A percentile compares a stretch with the other conserved stretches of the same genome.
phyloP scores from a whole-genome alignment of 2,329 filamentous ascomycete genomes.

The Colletotrichum scovillei region DNA sequence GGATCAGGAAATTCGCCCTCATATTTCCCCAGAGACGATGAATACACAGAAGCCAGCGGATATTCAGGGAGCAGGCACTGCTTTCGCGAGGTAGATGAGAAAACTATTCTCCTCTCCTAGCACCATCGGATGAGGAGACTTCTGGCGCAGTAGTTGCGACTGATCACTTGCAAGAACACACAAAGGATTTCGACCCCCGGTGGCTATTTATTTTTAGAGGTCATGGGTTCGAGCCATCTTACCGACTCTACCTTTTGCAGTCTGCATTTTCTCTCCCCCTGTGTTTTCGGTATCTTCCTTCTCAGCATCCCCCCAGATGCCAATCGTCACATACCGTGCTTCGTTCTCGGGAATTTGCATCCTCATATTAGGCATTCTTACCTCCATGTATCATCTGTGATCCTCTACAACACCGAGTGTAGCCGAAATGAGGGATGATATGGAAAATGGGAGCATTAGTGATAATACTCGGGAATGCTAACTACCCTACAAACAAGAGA shows the following conservation, averaged over 20 bases:
- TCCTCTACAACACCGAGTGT: background rate
- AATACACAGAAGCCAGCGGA: background rate
- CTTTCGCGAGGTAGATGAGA: background rate
- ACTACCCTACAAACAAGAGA: background rate
- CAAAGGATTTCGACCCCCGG: background rate
- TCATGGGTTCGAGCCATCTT: no score
- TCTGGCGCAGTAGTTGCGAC: background rate
- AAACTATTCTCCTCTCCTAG: background rate
- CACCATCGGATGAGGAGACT: background rate
- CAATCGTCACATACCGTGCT: no score
- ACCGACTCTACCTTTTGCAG: no score
- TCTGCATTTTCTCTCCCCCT: no score
- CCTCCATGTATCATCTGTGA: background rate
- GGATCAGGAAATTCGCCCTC: background rate
- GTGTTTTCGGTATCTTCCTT: no score
- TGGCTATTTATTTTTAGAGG: no score
- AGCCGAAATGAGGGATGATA: no score
- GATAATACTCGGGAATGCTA: background rate
- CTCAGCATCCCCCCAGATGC: no score
- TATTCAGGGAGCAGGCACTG: background rate
- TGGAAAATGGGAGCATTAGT: background rate
- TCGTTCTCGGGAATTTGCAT: background rate
- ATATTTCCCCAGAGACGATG: background rate
- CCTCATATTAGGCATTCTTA: background rate
- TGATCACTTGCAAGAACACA: background rate